phyloP scores from a whole-genome alignment of 257 asterid species.

The Jaltomata sinuosa region DNA sequence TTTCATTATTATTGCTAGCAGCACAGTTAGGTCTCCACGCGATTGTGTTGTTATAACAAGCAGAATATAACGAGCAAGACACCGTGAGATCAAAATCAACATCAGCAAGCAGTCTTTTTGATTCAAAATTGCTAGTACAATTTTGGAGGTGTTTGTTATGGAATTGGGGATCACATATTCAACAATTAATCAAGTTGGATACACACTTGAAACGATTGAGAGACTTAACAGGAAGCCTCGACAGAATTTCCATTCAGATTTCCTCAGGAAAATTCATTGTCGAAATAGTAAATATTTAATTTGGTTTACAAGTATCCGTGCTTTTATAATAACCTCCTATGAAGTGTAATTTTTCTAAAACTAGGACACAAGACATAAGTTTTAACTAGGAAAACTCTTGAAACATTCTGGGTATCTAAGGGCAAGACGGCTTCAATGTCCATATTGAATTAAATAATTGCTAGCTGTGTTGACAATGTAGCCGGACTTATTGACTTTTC shows the following conservation, averaged over 20 bases:
- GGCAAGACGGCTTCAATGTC: too few species aligned
- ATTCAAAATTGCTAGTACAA: neutral
- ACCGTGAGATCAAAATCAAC: neutral
- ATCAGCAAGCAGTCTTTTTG: neutral
- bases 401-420: too few species aligned
- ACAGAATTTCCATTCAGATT: neutral
- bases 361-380: too few species aligned
- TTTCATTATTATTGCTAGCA: neutral
- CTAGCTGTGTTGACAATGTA: neutral
- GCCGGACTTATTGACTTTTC: conserved; percentile 21
- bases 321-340: too few species aligned
- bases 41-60: neutral
- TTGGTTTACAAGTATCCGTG: too few species aligned
- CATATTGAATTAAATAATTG: too few species aligned
- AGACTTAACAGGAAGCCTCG: neutral
- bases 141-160: neutral
- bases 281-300: neutral
- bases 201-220: neutral
- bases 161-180: neutral
- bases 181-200: neutral
- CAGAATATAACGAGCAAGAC: neutral
- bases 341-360: too few species aligned
- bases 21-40: neutral
- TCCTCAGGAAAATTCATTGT: neutral
- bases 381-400: too few species aligned